These are phyloP conservation scores for Phytophthora multivora DNA, from an alignment of 352 stramenopile species.

Conservation along the genomic window DNA sequence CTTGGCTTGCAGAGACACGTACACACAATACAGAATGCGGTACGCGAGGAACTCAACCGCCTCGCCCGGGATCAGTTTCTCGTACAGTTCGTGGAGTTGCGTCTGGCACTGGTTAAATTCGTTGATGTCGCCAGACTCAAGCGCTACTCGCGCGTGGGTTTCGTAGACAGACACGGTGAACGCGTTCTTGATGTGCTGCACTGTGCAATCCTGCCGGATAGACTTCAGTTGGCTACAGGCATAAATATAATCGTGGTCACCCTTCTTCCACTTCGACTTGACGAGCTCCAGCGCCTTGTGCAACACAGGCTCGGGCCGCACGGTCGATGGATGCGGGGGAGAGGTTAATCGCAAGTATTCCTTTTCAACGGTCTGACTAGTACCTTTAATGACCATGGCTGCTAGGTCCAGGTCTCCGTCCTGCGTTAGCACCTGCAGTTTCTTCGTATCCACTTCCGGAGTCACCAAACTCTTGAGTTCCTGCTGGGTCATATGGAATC, in stretches of 20 bases:
- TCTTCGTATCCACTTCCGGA: slow-evolving; percentile 71
- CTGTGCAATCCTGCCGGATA: slow-evolving; percentile 98
- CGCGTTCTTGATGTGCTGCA: slow-evolving; percentile 96
- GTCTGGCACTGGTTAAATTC: slow-evolving; percentile 97
- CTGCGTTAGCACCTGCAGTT: slow-evolving; percentile 72
- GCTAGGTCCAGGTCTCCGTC: slow-evolving; percentile 86
- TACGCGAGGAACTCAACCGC: slow-evolving; percentile 89
- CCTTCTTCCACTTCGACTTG: slow-evolving; percentile 87
- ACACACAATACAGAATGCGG: slow-evolving; percentile 90
- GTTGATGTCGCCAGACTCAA: slow-evolving; percentile 96
- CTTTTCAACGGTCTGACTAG: slow-evolving; percentile 96
- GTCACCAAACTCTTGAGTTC: slow-evolving; percentile 68
- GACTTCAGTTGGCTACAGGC: slow-evolving; percentile 99
- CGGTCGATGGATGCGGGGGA: slow-evolving; percentile 93
- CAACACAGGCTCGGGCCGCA: slow-evolving; percentile 94
- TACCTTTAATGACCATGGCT: slow-evolving; percentile 94
- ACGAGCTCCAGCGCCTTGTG: slow-evolving; percentile 87
- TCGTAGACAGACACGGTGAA: slow-evolving; percentile 99
- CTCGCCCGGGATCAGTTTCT: slow-evolving; percentile 73
- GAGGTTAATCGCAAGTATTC: slow-evolving; percentile 98
- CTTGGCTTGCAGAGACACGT: slow-evolving; percentile 88
- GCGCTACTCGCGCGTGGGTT: slow-evolving; percentile 94
- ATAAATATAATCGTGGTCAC: slow-evolving; percentile 92
- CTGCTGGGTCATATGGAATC: slow-evolving; percentile 77
- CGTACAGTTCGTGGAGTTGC: slow-evolving; percentile 89